Evolutionary conservation across 768 basidiomycete genomes (phyloP), one percentile per base, ranked within the genome.

Genomic region (Lactarius deliciosus): DNA sequence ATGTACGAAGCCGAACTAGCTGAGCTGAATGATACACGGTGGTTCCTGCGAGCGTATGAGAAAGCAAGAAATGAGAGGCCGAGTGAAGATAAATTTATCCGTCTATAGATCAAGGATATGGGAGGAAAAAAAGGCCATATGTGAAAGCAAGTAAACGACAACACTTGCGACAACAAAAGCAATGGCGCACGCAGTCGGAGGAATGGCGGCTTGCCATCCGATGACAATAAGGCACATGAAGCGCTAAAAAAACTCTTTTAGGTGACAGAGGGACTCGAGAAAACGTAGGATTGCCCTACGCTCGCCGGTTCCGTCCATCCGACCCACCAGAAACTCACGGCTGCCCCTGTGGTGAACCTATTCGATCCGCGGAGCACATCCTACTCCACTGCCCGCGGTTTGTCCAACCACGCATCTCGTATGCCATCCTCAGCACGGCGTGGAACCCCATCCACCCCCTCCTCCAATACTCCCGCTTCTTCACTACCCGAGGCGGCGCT

Each of bases 201-300:
- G 55, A 8, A 56, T 30, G 55, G 32, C 55, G 20, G 55, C 55
- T 56, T 34, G 55, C 55, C 55, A 56, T 32, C 55, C 55, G 20
- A 56, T 5, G 30, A 34, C 16, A 16, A 56, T 56, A 11, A 56
- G 55, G 28, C 55, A 30, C 10, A 56, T 34, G 30, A 56, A 18
- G 16, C 55, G 55, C 55, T 56, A 30, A 32, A 32, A 56, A 18
- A n/a, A 28, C 15, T 16, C 32, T 36, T 30, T 56, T 28, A 16
- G 30, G 30, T n/a, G 28, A 34, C 28, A 56, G 28, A 36, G 7
- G 5, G 55, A 28, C 10, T 18, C 7, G 5, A 32, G 28, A n/a
- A 28, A 32, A 56, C 9, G n/a, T 4, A 22, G n/a, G n/a, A 50
- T 50, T 56, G 32, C 55, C 28, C 13, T 28, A 7, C n/a, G n/a